These are phyloP conservation scores for Neurospora sublineolata DNA, from an alignment of 495 filamentous ascomycete species.

Conservation along the genomic window DNA sequence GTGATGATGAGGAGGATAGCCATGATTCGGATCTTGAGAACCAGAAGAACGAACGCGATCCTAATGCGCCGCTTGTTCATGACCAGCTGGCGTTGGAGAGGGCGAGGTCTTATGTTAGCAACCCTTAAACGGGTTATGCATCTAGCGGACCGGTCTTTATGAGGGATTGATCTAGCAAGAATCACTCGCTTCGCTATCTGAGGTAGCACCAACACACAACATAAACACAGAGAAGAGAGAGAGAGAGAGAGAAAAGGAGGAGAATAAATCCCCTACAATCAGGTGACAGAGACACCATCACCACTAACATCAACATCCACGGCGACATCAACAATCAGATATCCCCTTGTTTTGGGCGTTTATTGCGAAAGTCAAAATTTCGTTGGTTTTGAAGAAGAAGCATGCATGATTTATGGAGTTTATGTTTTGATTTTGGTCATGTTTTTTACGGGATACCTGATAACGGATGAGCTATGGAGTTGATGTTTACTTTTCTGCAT, in stretches of 20 bases:
- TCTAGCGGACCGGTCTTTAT: not conserved
- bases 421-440: not conserved
- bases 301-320: not conserved
- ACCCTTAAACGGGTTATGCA: constrained; percentile 21
- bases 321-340: not conserved
- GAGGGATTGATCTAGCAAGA: not conserved
- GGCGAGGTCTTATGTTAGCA: constrained; percentile 32
- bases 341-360: not conserved
- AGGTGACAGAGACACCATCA: not conserved
- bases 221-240: not conserved
- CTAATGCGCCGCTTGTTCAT: constrained; percentile 10
- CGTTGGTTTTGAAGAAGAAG: not conserved
- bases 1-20: constrained; percentile 21
- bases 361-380: not conserved
- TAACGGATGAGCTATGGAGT: not conserved
- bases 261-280: not conserved
- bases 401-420: not conserved
- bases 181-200: not conserved
- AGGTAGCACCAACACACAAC: not conserved
- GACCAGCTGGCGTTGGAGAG: constrained; percentile 26
- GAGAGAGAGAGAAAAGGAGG: not conserved
- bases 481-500: not conserved
- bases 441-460: not conserved
- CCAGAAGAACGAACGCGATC: constrained; percentile 16
- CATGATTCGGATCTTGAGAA: constrained; percentile 10